Evolutionary conservation across 345 rosid genomes (phyloP), one percentile per base, ranked within the genome.

Genomic region (Hibiscus trionum): DNA sequence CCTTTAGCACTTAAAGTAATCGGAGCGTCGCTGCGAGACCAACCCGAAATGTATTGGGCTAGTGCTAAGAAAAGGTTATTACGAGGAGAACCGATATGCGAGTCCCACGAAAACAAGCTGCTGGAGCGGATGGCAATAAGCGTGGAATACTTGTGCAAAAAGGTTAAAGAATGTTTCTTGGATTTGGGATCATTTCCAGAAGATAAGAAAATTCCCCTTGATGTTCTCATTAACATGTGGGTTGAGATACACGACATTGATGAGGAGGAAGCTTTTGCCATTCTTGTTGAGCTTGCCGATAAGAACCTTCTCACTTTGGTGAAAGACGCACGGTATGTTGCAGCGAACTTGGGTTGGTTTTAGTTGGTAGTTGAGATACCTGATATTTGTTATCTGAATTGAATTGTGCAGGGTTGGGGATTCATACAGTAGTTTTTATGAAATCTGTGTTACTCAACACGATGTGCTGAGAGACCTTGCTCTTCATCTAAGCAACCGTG

Each of bases 161-260:
- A 67, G 68, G 88, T 86, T 8, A 82, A 31, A 71, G 95, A 90
- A 50, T 91, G 97, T 80, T 91, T 91, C 93, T 64, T 90, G 85
- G 99, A 95, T 77, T 71, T 95, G 84, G 97, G 97, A 10, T 82
- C 96, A n/a, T 92, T 95, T 79, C 96, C 98, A 37, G 99, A 95
- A 89, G 99, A 90, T 84, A 88, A 75, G 74, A 92, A 85, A 80
- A 95, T 95, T 69, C 93, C 99, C 66, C 86, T 92, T 26, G 93
- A 90, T 80, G 84, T 89, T 39, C 91, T 94, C 62, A 86, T 90
- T 76, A 91, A 90, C 69, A 86, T 90, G 87, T 94, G 98, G 98
- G 84, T 81, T 8, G 99, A 89, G 77, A 70, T 81, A 12, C 97
- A 84, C 66, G 90, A 85, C 60, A 64, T 92, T 6, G 87, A 86